A percentile compares a stretch with the other conserved stretches of the same genome.
Evolutionary conservation across 2,329 filamentous ascomycete species (phyloP).

Genomic region (Pezizomycotina sp.): DNA sequence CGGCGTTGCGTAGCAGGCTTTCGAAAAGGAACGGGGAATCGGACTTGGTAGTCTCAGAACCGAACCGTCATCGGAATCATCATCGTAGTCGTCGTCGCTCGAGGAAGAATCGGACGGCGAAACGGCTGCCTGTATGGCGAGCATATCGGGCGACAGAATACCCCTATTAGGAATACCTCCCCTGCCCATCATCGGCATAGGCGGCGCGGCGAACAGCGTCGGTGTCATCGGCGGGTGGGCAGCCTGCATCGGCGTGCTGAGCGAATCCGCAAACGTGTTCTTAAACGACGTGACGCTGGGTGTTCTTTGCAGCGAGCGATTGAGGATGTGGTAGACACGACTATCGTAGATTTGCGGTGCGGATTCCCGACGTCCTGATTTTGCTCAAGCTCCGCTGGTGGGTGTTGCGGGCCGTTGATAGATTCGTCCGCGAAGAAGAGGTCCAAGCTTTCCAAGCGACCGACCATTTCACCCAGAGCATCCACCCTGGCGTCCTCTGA

Average conservation of each 20-base stretch:
- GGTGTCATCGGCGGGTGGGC: constrained; percentile 24
- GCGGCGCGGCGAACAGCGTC: constrained; percentile 25
- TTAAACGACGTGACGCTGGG: constrained; percentile 25
- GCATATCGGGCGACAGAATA: not conserved
- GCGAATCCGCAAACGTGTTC: constrained; percentile 24
- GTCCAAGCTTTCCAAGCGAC: constrained; percentile 38
- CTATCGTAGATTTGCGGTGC: constrained; percentile 25
- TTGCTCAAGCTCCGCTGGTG: constrained; percentile 18
- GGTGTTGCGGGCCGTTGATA: constrained; percentile 27
- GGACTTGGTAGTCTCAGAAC: constrained; percentile 13
- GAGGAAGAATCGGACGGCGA: not conserved
- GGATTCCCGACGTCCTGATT: constrained; percentile 21
- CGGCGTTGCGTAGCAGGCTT: constrained; percentile 15
- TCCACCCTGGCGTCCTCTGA: constrained; percentile 65
- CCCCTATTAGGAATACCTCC: constrained; percentile 11
- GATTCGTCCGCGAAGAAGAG: constrained; percentile 38
- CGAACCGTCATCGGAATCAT: constrained; percentile 14
- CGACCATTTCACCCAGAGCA: constrained; percentile 63
- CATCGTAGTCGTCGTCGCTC: constrained; percentile 19
- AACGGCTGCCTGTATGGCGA: not conserved
- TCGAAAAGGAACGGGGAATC: constrained; percentile 19
- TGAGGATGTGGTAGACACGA: constrained; percentile 24
- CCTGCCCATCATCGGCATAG: constrained; percentile 17
- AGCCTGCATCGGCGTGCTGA: constrained; percentile 20
- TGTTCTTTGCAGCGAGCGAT: constrained; percentile 24